Percentiles rank a stretch among this genome's conserved stretches.
Conservation (phyloP, 208 protist genomes). For the Naegleria gruberi region DNA sequence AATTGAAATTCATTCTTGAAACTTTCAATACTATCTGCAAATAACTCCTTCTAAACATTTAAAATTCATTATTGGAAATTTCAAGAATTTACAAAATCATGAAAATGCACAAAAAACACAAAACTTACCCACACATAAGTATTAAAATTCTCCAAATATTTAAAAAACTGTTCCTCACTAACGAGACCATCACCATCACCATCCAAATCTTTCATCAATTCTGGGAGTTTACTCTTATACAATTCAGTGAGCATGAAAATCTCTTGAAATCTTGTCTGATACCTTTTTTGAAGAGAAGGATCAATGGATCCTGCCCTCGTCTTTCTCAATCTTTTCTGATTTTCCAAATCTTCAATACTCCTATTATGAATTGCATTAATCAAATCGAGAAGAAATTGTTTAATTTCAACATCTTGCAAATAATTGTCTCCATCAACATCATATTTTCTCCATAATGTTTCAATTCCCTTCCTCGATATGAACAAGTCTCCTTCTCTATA, state of each 20-base stretch:
- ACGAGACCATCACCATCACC: not conserved
- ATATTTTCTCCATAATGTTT: not conserved
- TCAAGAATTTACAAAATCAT: no score
- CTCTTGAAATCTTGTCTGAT: not conserved
- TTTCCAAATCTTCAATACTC: not conserved
- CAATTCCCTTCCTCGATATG: not conserved
- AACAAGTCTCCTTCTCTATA: not conserved
- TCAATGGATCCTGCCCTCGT: not conserved
- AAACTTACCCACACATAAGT: not conserved
- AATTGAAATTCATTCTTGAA: not conserved
- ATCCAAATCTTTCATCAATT: not conserved
- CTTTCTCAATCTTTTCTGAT: not conserved
- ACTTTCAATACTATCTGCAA: not conserved
- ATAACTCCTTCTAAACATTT: not conserved
- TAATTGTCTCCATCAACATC: not conserved
- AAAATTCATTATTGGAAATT: no score
- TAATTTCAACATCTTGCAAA: not conserved
- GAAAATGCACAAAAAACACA: no score
- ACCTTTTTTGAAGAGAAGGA: not conserved
- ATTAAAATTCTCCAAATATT: conserved; percentile 1
- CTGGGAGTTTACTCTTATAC: not conserved
- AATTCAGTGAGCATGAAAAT: not conserved
- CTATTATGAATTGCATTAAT: not conserved
- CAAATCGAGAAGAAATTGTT: not conserved
- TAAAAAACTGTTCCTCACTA: not conserved